phyloP scores from a whole-genome alignment of 1,139 yeast genomes.

The Blastobotrys proliferans region DNA sequence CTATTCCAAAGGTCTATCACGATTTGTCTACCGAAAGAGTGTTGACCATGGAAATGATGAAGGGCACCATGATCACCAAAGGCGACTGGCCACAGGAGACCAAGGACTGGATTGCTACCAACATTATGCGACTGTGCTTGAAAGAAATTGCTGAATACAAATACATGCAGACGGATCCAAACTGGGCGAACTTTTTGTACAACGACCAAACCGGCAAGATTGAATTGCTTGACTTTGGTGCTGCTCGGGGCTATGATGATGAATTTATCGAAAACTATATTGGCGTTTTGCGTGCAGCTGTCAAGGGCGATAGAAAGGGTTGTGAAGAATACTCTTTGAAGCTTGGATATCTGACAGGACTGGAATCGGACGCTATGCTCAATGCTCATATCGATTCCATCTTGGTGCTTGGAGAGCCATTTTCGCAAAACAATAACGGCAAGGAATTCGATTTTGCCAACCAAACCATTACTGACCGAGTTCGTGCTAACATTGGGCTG shows the following conservation, averaged over 20 bases:
- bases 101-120: constrained; percentile 75
- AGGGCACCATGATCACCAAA: constrained; percentile 77
- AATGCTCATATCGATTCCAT: constrained; percentile 91
- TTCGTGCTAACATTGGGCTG: constrained; percentile 74
- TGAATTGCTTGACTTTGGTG: constrained; percentile 92
- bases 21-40: constrained; percentile 77
- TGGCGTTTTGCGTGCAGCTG: constrained; percentile 72
- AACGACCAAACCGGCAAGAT: constrained; percentile 61
- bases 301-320: constrained; percentile 57
- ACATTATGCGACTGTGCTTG: constrained; percentile 82
- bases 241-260: constrained; percentile 73
- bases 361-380: constrained; percentile 83
- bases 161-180: constrained; percentile 98
- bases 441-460: constrained; percentile 62
- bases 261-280: constrained; percentile 69
- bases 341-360: constrained; percentile 87
- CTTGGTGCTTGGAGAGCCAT: constrained; percentile 89
- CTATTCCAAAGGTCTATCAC: constrained; percentile 77
- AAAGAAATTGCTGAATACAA: constrained; percentile 77
- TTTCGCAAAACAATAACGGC: constrained; percentile 48
- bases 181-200: constrained; percentile 96
- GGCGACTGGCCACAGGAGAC: constrained; percentile 72
- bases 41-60: constrained; percentile 84
- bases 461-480: constrained; percentile 93
- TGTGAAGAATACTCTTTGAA: constrained; percentile 64